Evolutionary conservation across 116 monocot species (phyloP).

Genomic region (Dioscorea cayenensis): DNA sequence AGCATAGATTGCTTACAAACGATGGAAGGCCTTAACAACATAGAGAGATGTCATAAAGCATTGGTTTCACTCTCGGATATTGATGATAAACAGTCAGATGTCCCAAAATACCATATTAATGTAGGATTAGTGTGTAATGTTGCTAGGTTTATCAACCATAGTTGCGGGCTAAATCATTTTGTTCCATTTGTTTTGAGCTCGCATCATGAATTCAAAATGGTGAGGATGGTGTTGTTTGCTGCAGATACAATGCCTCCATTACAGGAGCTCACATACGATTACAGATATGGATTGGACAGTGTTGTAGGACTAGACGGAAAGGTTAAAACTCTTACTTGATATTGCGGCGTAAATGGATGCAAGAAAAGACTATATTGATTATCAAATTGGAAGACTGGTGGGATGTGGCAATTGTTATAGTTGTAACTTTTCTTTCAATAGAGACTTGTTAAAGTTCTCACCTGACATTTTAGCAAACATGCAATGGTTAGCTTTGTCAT

Average conservation of each 20-base stretch:
- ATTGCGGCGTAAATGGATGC: slow-evolving; percentile 28
- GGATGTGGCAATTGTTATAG: neutral
- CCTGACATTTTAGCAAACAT: no score
- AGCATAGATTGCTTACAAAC: slow-evolving; percentile 90
- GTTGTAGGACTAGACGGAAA: slow-evolving; percentile 30
- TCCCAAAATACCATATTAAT: slow-evolving; percentile 71
- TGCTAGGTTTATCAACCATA: slow-evolving; percentile 91
- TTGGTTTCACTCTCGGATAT: slow-evolving; percentile 8
- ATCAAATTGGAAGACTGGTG: neutral
- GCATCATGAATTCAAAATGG: no score
- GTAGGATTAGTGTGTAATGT: slow-evolving; percentile 57
- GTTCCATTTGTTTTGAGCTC: no score
- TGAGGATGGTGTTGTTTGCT: slow-evolving; percentile 25
- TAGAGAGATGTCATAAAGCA: slow-evolving; percentile 51
- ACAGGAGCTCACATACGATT: slow-evolving; percentile 40
- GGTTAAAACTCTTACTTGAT: slow-evolving; percentile 21
- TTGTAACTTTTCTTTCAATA: neutral
- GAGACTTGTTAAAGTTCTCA: no score
- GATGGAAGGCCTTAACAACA: slow-evolving; percentile 79
- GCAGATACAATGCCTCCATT: slow-evolving; percentile 86
- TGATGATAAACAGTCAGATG: slow-evolving; percentile 37
- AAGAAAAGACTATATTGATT: slow-evolving; percentile 18
- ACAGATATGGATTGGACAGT: slow-evolving; percentile 71
- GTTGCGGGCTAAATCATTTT: slow-evolving; percentile 4
- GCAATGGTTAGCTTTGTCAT: no score